Conservation (phyloP, 441 rosid genomes). For the Adansonia grandidieri region DNA sequence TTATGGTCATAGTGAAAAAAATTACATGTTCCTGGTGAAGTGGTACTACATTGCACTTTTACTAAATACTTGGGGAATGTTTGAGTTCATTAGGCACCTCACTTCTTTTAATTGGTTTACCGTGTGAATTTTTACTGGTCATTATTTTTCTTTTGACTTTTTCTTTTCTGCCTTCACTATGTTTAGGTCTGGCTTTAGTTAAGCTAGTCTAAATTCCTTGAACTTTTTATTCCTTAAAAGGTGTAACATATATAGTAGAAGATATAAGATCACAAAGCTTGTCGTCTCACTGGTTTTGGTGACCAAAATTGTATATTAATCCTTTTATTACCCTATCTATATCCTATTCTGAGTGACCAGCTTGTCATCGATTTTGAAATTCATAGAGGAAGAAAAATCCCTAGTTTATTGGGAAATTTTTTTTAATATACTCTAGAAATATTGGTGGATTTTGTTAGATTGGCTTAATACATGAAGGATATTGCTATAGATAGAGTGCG, state of each 20-base stretch:
- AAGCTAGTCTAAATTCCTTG: not conserved
- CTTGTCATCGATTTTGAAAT: not conserved
- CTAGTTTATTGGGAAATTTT: not conserved
- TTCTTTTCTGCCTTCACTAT: not conserved
- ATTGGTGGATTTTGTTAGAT: constrained; percentile 1
- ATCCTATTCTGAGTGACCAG: not conserved
- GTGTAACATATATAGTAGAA: not conserved
- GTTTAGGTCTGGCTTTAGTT: not conserved
- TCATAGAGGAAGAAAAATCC: not conserved
- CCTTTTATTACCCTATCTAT: not conserved
- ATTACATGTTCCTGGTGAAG: not conserved
- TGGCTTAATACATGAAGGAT: not conserved
- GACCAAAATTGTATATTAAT: not conserved
- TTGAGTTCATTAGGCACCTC: not conserved
- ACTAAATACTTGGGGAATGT: not conserved
- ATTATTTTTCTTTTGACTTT: not conserved
- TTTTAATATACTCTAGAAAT: not conserved
- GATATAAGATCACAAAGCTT: constrained; percentile 8
- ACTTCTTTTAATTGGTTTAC: not conserved
- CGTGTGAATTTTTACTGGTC: not conserved
- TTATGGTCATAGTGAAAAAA: not conserved
- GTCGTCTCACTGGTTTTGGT: not conserved
- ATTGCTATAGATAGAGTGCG: not conserved
- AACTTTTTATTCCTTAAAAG: not conserved
- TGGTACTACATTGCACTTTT: not conserved